These are phyloP conservation scores for Deuterostichococcus epilithicus DNA, from an alignment of 139 green algal species.

Conservation along the genomic window DNA sequence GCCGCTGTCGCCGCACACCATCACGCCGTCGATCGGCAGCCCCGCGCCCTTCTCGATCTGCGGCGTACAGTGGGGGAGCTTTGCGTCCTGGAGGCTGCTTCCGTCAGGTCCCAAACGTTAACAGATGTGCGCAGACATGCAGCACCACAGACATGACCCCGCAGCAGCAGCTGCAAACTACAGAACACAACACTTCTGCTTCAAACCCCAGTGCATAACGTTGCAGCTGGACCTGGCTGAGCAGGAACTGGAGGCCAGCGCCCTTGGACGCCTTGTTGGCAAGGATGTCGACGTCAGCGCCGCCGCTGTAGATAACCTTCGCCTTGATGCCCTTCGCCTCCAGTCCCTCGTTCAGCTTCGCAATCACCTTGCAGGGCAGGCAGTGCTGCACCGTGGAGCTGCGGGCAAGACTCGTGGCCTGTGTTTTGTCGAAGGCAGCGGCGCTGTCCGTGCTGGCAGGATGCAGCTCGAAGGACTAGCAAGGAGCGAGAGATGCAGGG, in stretches of 20 bases:
- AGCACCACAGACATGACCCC: too few species aligned
- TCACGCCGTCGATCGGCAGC: conserved; percentile 34
- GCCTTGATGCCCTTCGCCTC: conserved; percentile 25
- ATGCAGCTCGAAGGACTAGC: too few species aligned
- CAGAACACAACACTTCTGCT: too few species aligned
- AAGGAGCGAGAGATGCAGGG: too few species aligned
- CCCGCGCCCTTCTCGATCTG: conserved; percentile 26
- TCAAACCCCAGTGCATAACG: background rate
- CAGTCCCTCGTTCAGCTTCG: conserved; percentile 40
- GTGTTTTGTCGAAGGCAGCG: too few species aligned
- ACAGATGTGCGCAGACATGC: too few species aligned
- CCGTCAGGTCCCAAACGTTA: too few species aligned
- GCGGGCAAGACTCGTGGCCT: too few species aligned
- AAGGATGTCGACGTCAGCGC: conserved; percentile 83
- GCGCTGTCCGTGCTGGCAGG: too few species aligned
- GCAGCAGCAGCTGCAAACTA: too few species aligned
- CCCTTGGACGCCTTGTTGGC: conserved; percentile 79
- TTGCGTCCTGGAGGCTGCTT: too few species aligned
- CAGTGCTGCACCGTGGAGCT: too few species aligned
- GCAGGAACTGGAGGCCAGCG: conserved; percentile 75
- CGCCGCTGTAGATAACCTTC: conserved; percentile 82
- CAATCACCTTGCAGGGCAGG: background rate
- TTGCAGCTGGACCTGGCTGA: conserved; percentile 62
- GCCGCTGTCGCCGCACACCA: conserved; percentile 90
- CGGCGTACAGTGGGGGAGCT: background rate